phyloP scores from a whole-genome alignment of 768 basidiomycete species.

The Strobilomyces dryophilus region DNA sequence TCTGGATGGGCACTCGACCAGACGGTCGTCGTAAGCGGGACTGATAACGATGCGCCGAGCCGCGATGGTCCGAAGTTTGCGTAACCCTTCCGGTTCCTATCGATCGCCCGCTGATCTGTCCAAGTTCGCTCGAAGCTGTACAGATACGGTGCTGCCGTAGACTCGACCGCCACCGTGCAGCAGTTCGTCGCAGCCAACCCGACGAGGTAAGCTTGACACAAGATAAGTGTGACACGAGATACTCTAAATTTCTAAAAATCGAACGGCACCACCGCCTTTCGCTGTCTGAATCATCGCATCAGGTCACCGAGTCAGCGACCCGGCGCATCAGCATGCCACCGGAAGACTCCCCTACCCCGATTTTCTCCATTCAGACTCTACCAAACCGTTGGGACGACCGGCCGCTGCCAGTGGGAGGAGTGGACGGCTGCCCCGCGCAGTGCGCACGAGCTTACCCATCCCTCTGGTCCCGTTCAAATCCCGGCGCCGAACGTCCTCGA shows the following conservation, averaged over 20 bases:
- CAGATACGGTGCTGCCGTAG: background rate
- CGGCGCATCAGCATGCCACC: background rate
- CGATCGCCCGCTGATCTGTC: background rate
- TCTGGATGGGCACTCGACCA: background rate
- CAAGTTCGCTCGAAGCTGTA: background rate
- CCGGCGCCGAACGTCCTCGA: background rate
- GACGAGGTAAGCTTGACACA: background rate
- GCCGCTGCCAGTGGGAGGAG: background rate
- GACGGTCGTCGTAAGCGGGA: slow-evolving; percentile 8
- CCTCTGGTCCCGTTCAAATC: background rate
- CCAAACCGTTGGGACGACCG: background rate
- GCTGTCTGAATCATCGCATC: background rate
- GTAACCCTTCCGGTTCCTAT: background rate
- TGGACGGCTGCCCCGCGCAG: background rate
- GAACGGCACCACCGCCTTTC: background rate
- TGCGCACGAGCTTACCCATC: background rate
- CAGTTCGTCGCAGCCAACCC: background rate
- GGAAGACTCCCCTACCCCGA: background rate
- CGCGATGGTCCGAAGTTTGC: background rate
- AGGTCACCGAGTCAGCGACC: background rate
- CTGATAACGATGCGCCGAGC: background rate
- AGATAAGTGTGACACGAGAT: too few species aligned
- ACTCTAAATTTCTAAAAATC: background rate
- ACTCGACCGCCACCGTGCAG: too few species aligned
- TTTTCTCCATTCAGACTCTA: slow-evolving; percentile 3